A percentile compares a stretch with the other conserved stretches of the same genome.
Conservation (phyloP, 495 filamentous ascomycete genomes). For the Sporormia fimetaria region DNA sequence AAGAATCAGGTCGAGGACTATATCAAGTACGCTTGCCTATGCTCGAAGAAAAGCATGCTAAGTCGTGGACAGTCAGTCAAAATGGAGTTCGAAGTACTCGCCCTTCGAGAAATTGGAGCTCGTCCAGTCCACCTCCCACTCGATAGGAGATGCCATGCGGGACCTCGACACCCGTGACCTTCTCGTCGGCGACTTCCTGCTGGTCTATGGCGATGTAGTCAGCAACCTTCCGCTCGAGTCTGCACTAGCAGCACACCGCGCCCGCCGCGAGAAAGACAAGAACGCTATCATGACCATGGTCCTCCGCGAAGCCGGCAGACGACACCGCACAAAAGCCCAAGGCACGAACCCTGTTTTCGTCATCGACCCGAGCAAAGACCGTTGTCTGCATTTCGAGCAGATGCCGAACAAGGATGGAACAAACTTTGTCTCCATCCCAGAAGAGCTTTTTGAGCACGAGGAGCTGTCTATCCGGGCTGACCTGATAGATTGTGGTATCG, state of each 20-base stretch:
- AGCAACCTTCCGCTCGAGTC: slow-evolving; percentile 75
- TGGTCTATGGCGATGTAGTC: slow-evolving; percentile 90
- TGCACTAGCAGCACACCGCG: slow-evolving; percentile 66
- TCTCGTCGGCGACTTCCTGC: slow-evolving; percentile 80
- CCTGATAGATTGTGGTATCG: slow-evolving; percentile 87
- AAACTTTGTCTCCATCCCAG: slow-evolving; percentile 47
- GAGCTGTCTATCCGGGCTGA: slow-evolving; percentile 76
- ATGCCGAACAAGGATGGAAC: slow-evolving; percentile 28
- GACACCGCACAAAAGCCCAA: slow-evolving; percentile 62
- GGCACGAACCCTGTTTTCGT: slow-evolving; percentile 72
- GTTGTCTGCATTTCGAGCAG: slow-evolving; percentile 92
- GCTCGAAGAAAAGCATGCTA: slow-evolving; percentile 2
- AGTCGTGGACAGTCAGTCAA: slow-evolving; percentile 35
- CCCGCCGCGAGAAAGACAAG: slow-evolving; percentile 71
- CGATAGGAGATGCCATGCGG: slow-evolving; percentile 89
- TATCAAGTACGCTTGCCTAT: slow-evolving; percentile 42
- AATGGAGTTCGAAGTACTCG: slow-evolving; percentile 59
- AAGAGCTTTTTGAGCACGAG: slow-evolving; percentile 49
- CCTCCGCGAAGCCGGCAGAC: slow-evolving; percentile 61
- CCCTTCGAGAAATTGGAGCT: slow-evolving; percentile 77
- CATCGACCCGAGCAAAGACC: slow-evolving; percentile 63
- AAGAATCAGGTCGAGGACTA: slow-evolving; percentile 82
- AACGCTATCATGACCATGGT: slow-evolving; percentile 99
- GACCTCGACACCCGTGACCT: slow-evolving; percentile 80
- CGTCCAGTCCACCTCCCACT: slow-evolving; percentile 75